A percentile compares a stretch with the other conserved stretches of the same genome.
phyloP scores from a whole-genome alignment of 2,329 filamentous ascomycete species.

The Xylaria multiplex region DNA sequence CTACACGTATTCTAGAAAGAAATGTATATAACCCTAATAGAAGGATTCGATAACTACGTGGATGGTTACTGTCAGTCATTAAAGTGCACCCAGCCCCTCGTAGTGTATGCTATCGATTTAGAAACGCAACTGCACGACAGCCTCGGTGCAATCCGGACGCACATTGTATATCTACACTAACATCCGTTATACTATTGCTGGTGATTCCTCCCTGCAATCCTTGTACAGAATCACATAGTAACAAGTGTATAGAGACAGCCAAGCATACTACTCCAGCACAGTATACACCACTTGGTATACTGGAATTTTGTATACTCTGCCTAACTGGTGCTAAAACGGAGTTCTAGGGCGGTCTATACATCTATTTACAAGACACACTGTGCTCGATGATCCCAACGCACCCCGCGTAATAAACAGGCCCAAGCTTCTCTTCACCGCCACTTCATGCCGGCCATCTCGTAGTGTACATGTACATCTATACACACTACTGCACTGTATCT shows the following conservation, averaged over 20 bases:
- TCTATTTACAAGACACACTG: slow-evolving; percentile 13
- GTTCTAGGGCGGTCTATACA: slow-evolving; percentile 11
- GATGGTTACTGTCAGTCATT: background rate
- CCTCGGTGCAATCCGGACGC: background rate
- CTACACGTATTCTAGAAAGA: background rate
- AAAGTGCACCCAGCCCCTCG: background rate
- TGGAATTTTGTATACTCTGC: slow-evolving; percentile 1
- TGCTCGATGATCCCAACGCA: slow-evolving; percentile 35
- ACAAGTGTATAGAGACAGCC: background rate
- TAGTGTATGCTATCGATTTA: background rate
- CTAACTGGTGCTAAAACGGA: slow-evolving; percentile 36
- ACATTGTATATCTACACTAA: background rate
- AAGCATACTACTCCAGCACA: background rate
- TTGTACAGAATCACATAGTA: too few relatives aligned
- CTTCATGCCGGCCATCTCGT: slow-evolving; percentile 38
- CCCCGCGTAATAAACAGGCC: slow-evolving; percentile 41
- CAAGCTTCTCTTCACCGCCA: slow-evolving; percentile 48
- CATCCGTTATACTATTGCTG: too few relatives aligned
- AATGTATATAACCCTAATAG: background rate
- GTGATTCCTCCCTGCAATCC: too few relatives aligned
- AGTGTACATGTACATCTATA: slow-evolving; percentile 23
- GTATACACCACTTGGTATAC: background rate
- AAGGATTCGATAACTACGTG: background rate
- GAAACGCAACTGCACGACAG: background rate
- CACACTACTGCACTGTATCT: slow-evolving; percentile 20